Evolutionary conservation across 2,329 filamentous ascomycete species (phyloP).

Genomic region (Sporothrix brunneoviolacea): DNA sequence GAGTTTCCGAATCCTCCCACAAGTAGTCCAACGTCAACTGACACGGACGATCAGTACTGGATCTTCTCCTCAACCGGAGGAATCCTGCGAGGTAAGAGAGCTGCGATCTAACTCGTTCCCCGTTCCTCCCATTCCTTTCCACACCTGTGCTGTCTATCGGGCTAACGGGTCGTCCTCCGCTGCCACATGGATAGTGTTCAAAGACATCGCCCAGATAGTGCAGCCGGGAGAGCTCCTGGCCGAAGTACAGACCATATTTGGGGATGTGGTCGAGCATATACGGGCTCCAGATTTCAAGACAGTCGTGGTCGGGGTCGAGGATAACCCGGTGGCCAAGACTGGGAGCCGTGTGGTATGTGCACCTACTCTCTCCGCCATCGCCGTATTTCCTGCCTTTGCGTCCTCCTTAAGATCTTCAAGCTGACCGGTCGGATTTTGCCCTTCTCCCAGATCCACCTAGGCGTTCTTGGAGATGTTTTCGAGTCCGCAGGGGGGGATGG

Average conservation of each 20-base stretch:
- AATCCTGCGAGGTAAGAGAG: slow-evolving; percentile 3
- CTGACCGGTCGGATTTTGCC: not conserved
- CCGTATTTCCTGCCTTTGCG: too few species aligned
- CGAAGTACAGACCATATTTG: slow-evolving; percentile 5
- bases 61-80: not conserved
- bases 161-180: not conserved
- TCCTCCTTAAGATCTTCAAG: not conserved
- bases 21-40: too few species aligned
- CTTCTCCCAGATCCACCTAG: not conserved
- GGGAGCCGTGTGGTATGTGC: not conserved
- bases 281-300: not conserved
- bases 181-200: not conserved
- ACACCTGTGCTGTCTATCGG: too few species aligned
- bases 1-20: not conserved
- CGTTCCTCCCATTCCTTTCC: too few species aligned
- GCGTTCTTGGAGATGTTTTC: not conserved
- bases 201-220: not conserved
- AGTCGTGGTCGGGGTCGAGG: slow-evolving; percentile 1
- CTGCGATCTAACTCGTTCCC: too few species aligned
- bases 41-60: not conserved
- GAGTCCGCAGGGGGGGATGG: not conserved
- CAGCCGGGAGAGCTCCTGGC: not conserved
- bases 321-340: slow-evolving; percentile 1
- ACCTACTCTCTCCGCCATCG: too few species aligned
- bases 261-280: not conserved